Base-by-base conservation (phyloP, 176 grass and related monocot species). In the Leersia perrieri region DNA sequence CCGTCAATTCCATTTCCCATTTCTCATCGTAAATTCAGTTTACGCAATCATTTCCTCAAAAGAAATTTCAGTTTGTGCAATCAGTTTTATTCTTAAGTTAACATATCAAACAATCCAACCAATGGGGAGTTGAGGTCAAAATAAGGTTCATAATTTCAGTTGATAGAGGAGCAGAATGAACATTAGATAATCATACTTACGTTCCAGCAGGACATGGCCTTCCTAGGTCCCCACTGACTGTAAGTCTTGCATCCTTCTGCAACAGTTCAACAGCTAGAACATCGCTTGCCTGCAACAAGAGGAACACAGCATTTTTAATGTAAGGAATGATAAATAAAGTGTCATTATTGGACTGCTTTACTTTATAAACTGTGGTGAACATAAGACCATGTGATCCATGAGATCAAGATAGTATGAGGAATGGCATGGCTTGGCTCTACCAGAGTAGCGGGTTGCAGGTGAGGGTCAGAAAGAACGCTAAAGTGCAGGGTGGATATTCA, bases 161-260 rank as follows among this genome's bases (percentile, higher is more conserved):
- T 61, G 12, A 72, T 81, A 18, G 12, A 62, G 12, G 18, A 16
- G 26, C 14, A n/a, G 26, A 61, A 9, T 33, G 68, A 71, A 81
- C 62, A 70, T 61, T 10, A 68, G 9, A 66, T 71, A 61, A 79
- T 60, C 36, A 70, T 58, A n/a, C 94, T 92, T 98, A 98, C 95
- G 92, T 92, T 90, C 92, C 95, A 87, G 88, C 95, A 51, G 95
- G 95, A 66, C 95, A 98, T 39, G 84, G 80, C 79, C 89, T 88
- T 77, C 95, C 95, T 26, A 94, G 74, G 61, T 98, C 92, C 41
- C 92, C 95, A 28, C 90, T 87, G 44, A 98, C 92, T 75, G 92
- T 45, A 65, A 94, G 88, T 73, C 90, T 92, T 23, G 90, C 90
- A 73, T 98, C 95, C 70, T 98, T 98, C 81, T 98, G 95, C 87